Evolutionary conservation across 176 grass and related monocot species (phyloP), one percentile per base, ranked within the genome.

Genomic region (Zoysia pacifica): DNA sequence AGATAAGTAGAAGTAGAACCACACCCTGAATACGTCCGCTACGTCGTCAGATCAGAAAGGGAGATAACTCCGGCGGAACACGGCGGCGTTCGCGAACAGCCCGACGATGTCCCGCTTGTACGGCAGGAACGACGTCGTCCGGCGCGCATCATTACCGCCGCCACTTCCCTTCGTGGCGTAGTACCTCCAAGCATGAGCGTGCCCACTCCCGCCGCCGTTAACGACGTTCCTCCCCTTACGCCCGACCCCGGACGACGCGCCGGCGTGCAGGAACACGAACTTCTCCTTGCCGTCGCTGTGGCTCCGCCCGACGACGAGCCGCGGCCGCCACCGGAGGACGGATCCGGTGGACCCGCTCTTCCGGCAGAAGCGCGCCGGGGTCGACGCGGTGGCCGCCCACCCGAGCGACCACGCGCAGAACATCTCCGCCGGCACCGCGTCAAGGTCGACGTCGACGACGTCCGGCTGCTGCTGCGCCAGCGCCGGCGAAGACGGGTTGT

Each of bases 241-340:
- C 28, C 50, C 28, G 28, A 28, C 28, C 28, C 28, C 75, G 20
- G 65, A 35, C 15, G 55, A 58, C 18, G 18, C 16, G 44, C 20
- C 72, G 52, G 11, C 37, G n/a, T 75, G 62, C 14, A 98, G 39
- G 81, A 94, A 94, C 12, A 98, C 95, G 67, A 98, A 93, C 82
- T 87, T 98, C 86, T 98, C 95, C 86, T 94, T 94, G 48, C 95
- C 95, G 81, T 98, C 92, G 84, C 95, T 94, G 48, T 91, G 92
- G 90, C 92, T 93, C 9, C 95, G 86, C 0, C 90, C 80, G 9
- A 94, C 39, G 12, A 91, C 42, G 53, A 89, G 78, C 11, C 93
- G 81, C 70, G 90, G 84, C 10, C 82, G 84, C 95, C 95, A 98
- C 67, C 87, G 86, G 78, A 93, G 74, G 44, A 92, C 70, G 10